Percentiles rank a stretch among this genome's conserved stretches.
Conservation (phyloP, 2,329 filamentous ascomycete species). For the Thelonectria olida region DNA sequence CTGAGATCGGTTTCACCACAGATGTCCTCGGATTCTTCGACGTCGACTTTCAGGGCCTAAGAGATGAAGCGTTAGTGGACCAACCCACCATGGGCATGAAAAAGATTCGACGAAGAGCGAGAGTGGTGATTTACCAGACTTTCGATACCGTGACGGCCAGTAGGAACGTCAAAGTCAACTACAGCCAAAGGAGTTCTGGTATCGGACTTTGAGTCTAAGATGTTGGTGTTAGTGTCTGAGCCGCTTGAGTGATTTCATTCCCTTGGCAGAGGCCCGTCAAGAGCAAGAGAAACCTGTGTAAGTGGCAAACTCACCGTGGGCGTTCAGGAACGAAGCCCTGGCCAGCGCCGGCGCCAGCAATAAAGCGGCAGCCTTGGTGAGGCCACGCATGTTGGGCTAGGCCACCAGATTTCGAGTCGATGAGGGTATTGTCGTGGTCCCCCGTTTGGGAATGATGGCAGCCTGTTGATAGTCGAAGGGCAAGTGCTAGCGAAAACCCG, state of each 20-base stretch:
- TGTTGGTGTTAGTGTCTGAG: not conserved
- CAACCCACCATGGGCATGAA: not conserved
- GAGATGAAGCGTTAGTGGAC: conserved; percentile 2
- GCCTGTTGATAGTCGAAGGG: not conserved
- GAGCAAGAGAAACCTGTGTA: not conserved
- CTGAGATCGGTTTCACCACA: conserved; percentile 58
- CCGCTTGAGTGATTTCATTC: not conserved
- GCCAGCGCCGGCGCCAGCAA: conserved; percentile 38
- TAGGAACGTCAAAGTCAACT: conserved; percentile 15
- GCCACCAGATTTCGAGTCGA: conserved; percentile 1
- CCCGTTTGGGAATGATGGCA: conserved; percentile 1
- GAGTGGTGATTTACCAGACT: conserved; percentile 12
- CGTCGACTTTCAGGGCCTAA: conserved; percentile 53
- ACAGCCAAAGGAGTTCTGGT: conserved; percentile 6
- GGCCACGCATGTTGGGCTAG: conserved; percentile 40
- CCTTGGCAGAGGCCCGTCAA: not conserved
- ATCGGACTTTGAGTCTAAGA: not conserved
- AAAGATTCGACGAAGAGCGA: not conserved
- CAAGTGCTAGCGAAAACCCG: not conserved
- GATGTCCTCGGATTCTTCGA: conserved; percentile 54
- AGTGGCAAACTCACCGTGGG: conserved; percentile 18
- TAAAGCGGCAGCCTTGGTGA: conserved; percentile 40
- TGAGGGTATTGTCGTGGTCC: conserved; percentile 5
- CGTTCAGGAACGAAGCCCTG: conserved; percentile 11
- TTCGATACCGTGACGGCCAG: conserved; percentile 4